Evolutionary conservation across 805 yeast species (phyloP).

Genomic region (Kodamaea nitidulidarum): DNA sequence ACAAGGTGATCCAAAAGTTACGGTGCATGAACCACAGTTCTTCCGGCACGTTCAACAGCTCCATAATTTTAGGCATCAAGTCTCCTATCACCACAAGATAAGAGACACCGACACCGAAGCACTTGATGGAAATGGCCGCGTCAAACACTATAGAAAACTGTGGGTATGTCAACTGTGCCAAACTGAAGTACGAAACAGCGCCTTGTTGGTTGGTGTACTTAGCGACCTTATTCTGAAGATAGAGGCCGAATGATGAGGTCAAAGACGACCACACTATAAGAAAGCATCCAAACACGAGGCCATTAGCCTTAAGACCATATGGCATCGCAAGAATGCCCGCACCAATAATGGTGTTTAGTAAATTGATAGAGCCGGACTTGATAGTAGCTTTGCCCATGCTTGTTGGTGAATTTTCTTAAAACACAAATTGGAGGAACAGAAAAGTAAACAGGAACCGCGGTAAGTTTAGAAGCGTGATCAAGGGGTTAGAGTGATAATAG

Average conservation of each 20-base stretch:
- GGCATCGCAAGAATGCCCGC: conserved; percentile 80
- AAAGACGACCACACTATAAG: conserved; percentile 59
- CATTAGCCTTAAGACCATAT: conserved; percentile 65
- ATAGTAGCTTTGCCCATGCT: conserved; percentile 16
- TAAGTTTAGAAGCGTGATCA: too few relatives aligned
- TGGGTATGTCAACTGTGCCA: conserved; percentile 62
- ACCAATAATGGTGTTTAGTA: conserved; percentile 75
- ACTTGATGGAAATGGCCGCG: conserved; percentile 68
- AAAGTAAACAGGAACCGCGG: neutral
- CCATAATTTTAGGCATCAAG: conserved; percentile 59
- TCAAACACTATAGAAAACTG: conserved; percentile 67
- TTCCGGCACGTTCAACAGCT: conserved; percentile 26
- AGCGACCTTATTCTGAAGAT: conserved; percentile 59
- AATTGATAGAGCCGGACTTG: conserved; percentile 42
- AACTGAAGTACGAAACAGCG: conserved; percentile 42
- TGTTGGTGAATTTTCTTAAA: neutral
- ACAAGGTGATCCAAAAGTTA: conserved; percentile 51
- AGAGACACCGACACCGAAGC: conserved; percentile 73
- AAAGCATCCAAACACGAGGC: conserved; percentile 52
- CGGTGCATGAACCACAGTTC: conserved; percentile 28
- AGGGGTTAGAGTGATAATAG: too few relatives aligned
- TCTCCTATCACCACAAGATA: conserved; percentile 76
- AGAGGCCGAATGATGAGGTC: conserved; percentile 66
- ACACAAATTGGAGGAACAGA: neutral
- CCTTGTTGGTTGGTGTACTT: conserved; percentile 41